Evolutionary conservation across 192 early-diverging fungal species (phyloP), one percentile per base, ranked within the genome.

Genomic region (Backusella liffmaniae): DNA sequence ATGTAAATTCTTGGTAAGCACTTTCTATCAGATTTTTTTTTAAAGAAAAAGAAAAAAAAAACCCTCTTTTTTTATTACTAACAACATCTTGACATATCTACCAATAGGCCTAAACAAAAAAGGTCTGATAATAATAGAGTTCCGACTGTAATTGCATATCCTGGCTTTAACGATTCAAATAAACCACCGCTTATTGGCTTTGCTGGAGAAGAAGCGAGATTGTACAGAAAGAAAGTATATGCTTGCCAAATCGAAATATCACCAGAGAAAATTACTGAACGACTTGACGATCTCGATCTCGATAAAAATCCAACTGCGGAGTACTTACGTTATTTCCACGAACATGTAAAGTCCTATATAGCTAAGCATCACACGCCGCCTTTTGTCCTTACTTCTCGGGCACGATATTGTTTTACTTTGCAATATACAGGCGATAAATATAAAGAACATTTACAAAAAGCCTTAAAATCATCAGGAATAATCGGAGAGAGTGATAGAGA

Each of bases 351-450:
- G 26, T 12, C 26, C 2, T 62, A 62, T 29, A 29, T 62, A 62
- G 23, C 23, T 7, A 10, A 29, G 9, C 23, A 23, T 10, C 56
- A 62, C 23, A 62, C 9, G 26, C 56, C 56, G 9, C 56, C 56
- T 29, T 62, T 62, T 29, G 23, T 49, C 26, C 41, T 49, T 30
- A 49, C 26, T 26, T 44, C 70, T 41, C 41, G 70, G 16, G 26
- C 42, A 30, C 39, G 70, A 30, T 71, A 71, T 44, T 71, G 70
- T 18, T 49, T 71, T 30, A 71, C 70, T 15, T 13, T 71, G 21
- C 70, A 71, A 7, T 29, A 71, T 30, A 23, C 5, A 5, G 3
- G 6, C 5, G 29, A 71, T 6, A 6, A 15, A 4, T 23, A 71
- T 32, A 12, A 49, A 29, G 4, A 49, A 13, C 46, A 32, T 18